phyloP scores from a whole-genome alignment of 805 yeast genomes.

The Candida taoyuanica region DNA sequence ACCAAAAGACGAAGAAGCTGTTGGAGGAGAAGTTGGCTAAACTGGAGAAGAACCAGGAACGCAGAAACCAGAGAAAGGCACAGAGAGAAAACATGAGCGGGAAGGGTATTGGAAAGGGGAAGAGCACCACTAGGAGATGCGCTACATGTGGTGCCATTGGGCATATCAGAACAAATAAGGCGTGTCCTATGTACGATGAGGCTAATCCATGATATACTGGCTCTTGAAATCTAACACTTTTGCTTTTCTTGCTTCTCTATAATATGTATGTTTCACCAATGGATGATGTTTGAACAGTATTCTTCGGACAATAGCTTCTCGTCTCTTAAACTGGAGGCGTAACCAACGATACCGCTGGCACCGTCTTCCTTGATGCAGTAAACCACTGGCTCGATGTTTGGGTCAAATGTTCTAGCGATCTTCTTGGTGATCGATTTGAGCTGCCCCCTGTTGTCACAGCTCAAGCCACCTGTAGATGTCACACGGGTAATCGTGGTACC shows the following conservation, averaged over 20 bases:
- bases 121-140: slow-evolving; percentile 66
- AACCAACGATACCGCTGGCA: slow-evolving; percentile 16
- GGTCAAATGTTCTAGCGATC: slow-evolving; percentile 36
- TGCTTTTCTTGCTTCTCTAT: background rate
- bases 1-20: slow-evolving; percentile 68
- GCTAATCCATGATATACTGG: slow-evolving; percentile 20
- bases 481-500: slow-evolving; percentile 28
- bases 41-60: slow-evolving; percentile 70
- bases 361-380: slow-evolving; percentile 35
- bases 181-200: slow-evolving; percentile 84
- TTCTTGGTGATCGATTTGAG: slow-evolving; percentile 36
- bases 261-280: slow-evolving; percentile 24
- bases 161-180: slow-evolving; percentile 82
- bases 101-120: slow-evolving; percentile 29
- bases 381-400: slow-evolving; percentile 31
- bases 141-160: slow-evolving; percentile 95
- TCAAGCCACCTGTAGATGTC: slow-evolving; percentile 38
- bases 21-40: slow-evolving; percentile 81
- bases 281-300: slow-evolving; percentile 24
- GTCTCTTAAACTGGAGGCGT: slow-evolving; percentile 19
- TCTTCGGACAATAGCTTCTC: slow-evolving; percentile 12
- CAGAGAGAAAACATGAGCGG: slow-evolving; percentile 34
- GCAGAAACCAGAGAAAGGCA: slow-evolving; percentile 54
- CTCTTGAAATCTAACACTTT: too few relatives aligned
- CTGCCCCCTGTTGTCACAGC: slow-evolving; percentile 42